Percentiles rank a stretch among this genome's conserved stretches.
phyloP scores from a whole-genome alignment of 768 basidiomycete species.

The Suillus paluster region DNA sequence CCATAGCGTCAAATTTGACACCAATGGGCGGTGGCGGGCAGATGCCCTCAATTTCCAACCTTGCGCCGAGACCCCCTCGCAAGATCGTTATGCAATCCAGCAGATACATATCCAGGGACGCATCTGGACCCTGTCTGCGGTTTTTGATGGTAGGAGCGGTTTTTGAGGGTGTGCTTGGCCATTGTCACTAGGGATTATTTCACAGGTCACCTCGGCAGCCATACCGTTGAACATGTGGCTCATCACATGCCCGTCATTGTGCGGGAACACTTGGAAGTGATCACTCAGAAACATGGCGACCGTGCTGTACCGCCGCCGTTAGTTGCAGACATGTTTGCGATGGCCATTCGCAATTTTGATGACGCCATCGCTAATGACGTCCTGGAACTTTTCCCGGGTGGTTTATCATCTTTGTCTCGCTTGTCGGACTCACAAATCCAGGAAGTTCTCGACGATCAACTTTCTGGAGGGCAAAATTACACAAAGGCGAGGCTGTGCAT shows the following conservation, averaged over 20 bases:
- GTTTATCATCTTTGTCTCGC: conserved; percentile 50
- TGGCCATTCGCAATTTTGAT: conserved; percentile 64
- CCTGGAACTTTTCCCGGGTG: conserved; percentile 61
- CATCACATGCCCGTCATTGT: conserved; percentile 72
- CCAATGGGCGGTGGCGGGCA: conserved; percentile 44
- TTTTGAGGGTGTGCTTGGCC: conserved; percentile 12
- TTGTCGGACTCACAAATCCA: conserved; percentile 62
- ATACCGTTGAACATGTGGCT: conserved; percentile 70
- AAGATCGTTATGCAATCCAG: conserved; percentile 67
- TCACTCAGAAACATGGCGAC: conserved; percentile 40
- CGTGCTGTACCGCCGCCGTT: conserved; percentile 48
- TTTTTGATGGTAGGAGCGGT: conserved; percentile 62
- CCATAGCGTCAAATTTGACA: conserved; percentile 46
- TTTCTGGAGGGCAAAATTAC: conserved; percentile 60
- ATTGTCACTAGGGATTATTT: conserved; percentile 4
- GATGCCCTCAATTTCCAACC: conserved; percentile 74
- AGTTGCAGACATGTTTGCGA: conserved; percentile 60
- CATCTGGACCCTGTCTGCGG: conserved; percentile 67
- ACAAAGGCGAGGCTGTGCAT: conserved; percentile 71
- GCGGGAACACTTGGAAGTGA: conserved; percentile 56
- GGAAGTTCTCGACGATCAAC: conserved; percentile 66
- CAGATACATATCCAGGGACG: conserved; percentile 59
- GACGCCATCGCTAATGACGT: conserved; percentile 71
- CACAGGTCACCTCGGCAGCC: conserved; percentile 69
- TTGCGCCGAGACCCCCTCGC: conserved; percentile 54